Base-by-base conservation (phyloP, 164 flowering plant genomes). In the Liquidambar formosana region DNA sequence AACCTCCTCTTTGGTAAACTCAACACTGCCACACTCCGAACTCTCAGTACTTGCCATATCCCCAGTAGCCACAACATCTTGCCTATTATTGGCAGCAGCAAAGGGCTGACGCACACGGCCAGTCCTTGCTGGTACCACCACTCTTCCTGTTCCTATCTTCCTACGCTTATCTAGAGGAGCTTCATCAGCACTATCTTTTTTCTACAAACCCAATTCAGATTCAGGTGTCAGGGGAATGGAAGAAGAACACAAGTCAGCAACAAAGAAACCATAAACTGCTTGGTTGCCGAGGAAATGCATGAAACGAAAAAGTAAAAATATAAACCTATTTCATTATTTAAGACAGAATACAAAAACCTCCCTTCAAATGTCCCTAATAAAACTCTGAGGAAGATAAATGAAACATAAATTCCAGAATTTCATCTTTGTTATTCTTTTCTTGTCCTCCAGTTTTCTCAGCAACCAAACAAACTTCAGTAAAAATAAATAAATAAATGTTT, bases 1-100 rank as follows among this genome's bases (percentile, higher is more conserved):
- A 8, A 91, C 94, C 57, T 87, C 97, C 69, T 95, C 97, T 65
- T 75, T 84, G 0, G 87, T 84, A 63, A 91, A 93, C 75, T 91
- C 97, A 66, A 82, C 66, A 11, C 72, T 70, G 11, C 87, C 86
- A 72, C 80, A 80, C 19, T 93, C 94, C 13, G 97, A 84, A 27
- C 86, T 86, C 2, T 81, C 88, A 76, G 22, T 78, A 47, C 86
- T 83, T 4, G 79, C 74, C 1, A 84, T 78, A 21, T 79, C 84
- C 13, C 81, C 64, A 26, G 61, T 64, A 3, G 68, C 75, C 26
- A 71, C 68, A 4, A 70, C 73, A 74, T 85, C 96, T 57, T 79
- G 85, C 1, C 85, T 81, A 16, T 80, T 85, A 79, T 92, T 94
- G 1, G 87, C 84, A 16, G 78, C 79, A 0, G 93, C 71, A 57